A percentile compares a stretch with the other conserved stretches of the same genome.
Conservation (phyloP, 768 basidiomycete species). For the Mycena galopus region DNA sequence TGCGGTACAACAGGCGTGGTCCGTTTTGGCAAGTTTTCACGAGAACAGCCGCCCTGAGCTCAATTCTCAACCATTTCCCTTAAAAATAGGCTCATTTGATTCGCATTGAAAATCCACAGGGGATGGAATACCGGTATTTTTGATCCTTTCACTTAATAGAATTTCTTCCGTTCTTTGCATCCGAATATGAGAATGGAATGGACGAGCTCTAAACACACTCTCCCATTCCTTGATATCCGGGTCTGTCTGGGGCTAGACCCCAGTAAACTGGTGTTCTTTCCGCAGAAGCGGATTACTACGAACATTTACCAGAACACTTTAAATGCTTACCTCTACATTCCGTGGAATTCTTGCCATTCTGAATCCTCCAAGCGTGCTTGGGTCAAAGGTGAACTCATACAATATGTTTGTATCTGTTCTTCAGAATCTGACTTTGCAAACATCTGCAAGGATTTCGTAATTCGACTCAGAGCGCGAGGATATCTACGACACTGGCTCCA, state of each 20-base stretch:
- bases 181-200: not conserved
- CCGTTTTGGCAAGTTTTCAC: no score
- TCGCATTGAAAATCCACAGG: no score
- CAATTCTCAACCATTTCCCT: no score
- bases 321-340: constrained; percentile 32
- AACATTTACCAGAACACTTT: not conserved
- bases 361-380: constrained; percentile 22
- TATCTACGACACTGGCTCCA: constrained; percentile 28
- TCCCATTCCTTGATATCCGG: constrained; percentile 34
- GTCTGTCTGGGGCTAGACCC: constrained; percentile 18
- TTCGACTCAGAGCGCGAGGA: constrained; percentile 15
- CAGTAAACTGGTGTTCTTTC: not conserved
- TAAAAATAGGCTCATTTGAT: no score
- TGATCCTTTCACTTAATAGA: no score
- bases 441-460: constrained; percentile 4
- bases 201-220: not conserved
- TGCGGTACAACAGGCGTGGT: no score
- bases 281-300: constrained; percentile 13
- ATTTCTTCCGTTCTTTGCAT: no score
- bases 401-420: not conserved
- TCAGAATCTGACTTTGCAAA: constrained; percentile 15
- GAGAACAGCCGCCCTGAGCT: no score
- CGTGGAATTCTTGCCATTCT: no score
- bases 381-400: not conserved
- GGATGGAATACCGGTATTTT: no score